Evolutionary conservation across 2,329 filamentous ascomycete genomes (phyloP), one percentile per base, ranked within the genome.

Genomic region (Aspergillus thermomutatus): DNA sequence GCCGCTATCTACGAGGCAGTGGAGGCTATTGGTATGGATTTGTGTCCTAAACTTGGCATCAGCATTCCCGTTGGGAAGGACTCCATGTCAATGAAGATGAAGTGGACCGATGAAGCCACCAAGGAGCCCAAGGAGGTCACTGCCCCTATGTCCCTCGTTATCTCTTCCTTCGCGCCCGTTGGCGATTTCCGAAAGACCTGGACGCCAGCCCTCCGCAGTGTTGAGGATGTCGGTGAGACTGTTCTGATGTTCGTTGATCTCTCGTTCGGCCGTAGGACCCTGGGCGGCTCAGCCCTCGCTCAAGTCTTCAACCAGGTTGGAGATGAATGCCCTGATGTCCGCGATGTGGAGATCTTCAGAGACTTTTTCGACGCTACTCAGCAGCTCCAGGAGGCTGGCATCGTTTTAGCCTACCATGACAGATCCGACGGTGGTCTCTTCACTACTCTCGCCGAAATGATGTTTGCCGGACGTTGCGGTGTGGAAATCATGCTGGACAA

Each of bases 61-160:
- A 91, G 89, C 56, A 97, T 99, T 58, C 94, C 94, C 3, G 94
- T 97, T 8, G 94, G 94, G 54, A 97, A 99, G 77, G 94, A 99
- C 74, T 97, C 93, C 0, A 96, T 95, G 75, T 97, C 92, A 2
- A 97, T 99, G 94, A 97, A 97, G 81, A 93, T 95, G 68, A 91
- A 91, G 55, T 97, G 94, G 94, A 89, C 86, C 69, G 89, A 93
- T 64, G 79, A 80, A 59, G 79, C 83, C 55, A 84, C 80, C 28
- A 83, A 85, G 19, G 82, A 89, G 60, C 77, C 82, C 14, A 94
- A 90, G 78, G 92, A 92, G 63, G 93, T 97, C 50, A 97, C 91
- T 40, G 91, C 94, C 4, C 94, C 94, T 1, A 85, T 97, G 66
- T 96, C 93, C 0, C 83, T 96, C 5, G 87, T 97, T 54, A 92